Evolutionary conservation across 805 yeast genomes (phyloP), one percentile per base, ranked within the genome.

Genomic region (Lipomyces chichibuensis): DNA sequence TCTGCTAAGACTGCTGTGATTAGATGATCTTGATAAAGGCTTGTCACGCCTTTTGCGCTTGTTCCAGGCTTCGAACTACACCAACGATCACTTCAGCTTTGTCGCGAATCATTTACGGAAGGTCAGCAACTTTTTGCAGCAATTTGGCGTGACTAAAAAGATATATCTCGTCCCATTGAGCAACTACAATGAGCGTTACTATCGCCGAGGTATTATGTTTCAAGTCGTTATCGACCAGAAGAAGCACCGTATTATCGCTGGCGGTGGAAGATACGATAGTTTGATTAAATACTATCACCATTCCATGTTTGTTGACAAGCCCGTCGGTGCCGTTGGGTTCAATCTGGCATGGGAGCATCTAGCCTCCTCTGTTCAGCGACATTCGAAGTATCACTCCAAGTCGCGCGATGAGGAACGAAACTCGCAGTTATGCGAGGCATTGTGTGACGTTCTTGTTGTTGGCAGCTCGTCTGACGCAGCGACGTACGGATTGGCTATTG

Each of bases 261-360:
- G 95, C 0, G 99, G 99, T 57, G 99, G 99, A 2, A 81, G 99
- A 64, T 95, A 92, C 75, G 98, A 94, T 74, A 80, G 82, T 25
- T 81, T 95, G 70, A 85, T 92, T 14, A 80, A 85, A 2, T 82
- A 87, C 20, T 83, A 92, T 67, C 85, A 94, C 0, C 87, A 90
- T 71, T 83, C 86, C 0, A 78, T 85, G 9, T 70, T 78, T 23
- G 69, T 72, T 17, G 71, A 72, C 5, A 73, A 66, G 75, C 81
- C 76, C 8, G 68, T 60, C 82, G 84, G 83, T 62, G 97, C 92
- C 0, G 98, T 93, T 55, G 98, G 99, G 0, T 89, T 95, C 74
- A 88, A 91, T 69, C 77, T 95, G 64, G 91, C 95, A 0, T 87
- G 91, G 83, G 92, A 88, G 72, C 84, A 84, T 55, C 78, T 88